A percentile compares a stretch with the other conserved stretches of the same genome.
phyloP scores from a whole-genome alignment of 805 yeast species.

The Blastobotrys chiropterorum region DNA sequence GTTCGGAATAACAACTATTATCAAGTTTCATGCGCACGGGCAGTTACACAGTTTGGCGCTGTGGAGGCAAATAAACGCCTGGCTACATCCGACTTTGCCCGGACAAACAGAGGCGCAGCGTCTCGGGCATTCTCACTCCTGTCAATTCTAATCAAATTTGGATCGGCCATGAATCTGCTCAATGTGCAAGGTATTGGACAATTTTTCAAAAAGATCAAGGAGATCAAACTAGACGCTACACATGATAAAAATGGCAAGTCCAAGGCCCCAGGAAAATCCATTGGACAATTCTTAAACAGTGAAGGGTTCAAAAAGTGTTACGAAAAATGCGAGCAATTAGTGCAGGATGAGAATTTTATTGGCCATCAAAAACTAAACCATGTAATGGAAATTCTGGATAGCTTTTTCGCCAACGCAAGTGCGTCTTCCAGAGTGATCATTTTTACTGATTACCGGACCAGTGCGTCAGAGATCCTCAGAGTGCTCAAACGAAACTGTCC shows the following conservation, averaged over 20 bases:
- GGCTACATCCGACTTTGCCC: conserved; percentile 19
- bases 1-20: conserved; percentile 62
- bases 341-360: conserved; percentile 30
- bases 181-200: conserved; percentile 78
- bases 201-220: conserved; percentile 59
- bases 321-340: conserved; percentile 38
- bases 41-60: conserved; percentile 63
- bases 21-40: conserved; percentile 58
- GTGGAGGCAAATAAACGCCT: conserved; percentile 58
- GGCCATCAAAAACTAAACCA: conserved; percentile 73
- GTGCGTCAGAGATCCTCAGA: conserved; percentile 81
- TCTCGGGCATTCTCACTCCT: conserved; percentile 31
- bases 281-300: conserved; percentile 56
- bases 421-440: conserved; percentile 62
- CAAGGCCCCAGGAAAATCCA: conserved; percentile 49
- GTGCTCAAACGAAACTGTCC: conserved; percentile 32
- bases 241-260: conserved; percentile 18
- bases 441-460: conserved; percentile 82
- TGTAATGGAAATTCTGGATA: conserved; percentile 48
- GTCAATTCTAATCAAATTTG: conserved; percentile 61
- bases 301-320: conserved; percentile 42
- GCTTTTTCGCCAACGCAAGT: conserved; percentile 44
- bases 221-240: conserved; percentile 34
- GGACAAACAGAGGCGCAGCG: conserved; percentile 6
- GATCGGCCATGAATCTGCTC: conserved; percentile 45